phyloP scores from a whole-genome alignment of 1,284 basidiomycete species.

The Hemileia vastatrix region DNA sequence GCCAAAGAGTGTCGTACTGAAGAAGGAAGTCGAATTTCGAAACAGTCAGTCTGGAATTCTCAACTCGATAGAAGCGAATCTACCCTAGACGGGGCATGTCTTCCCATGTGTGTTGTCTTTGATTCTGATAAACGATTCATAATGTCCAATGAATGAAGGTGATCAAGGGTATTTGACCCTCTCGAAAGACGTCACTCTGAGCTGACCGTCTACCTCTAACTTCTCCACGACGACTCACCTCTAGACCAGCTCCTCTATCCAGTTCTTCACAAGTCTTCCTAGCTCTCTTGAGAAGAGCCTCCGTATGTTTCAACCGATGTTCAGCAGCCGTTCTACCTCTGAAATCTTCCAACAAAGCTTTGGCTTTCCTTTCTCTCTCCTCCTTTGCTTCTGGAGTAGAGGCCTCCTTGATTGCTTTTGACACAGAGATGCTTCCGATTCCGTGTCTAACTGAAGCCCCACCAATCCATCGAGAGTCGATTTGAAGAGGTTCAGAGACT shows the following conservation, averaged over 20 bases:
- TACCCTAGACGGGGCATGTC: too few species aligned
- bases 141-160: too few species aligned
- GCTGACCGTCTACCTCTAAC: not conserved
- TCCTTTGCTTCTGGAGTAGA: not conserved
- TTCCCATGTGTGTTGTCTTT: too few species aligned
- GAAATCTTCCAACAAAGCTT: not conserved
- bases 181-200: not conserved
- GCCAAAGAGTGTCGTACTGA: too few species aligned
- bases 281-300: not conserved
- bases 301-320: not conserved
- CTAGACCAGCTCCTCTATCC: not conserved
- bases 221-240: not conserved
- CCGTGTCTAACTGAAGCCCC: not conserved
- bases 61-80: too few species aligned
- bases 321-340: not conserved
- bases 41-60: too few species aligned
- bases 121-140: too few species aligned
- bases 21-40: too few species aligned
- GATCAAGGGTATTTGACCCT: too few species aligned
- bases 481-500: not conserved
- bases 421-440: not conserved
- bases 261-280: not conserved
- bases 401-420: not conserved
- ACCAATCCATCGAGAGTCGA: not conserved
- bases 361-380: not conserved